These are phyloP conservation scores for Litchi chinensis DNA, from an alignment of 345 rosid species.

Conservation along the genomic window DNA sequence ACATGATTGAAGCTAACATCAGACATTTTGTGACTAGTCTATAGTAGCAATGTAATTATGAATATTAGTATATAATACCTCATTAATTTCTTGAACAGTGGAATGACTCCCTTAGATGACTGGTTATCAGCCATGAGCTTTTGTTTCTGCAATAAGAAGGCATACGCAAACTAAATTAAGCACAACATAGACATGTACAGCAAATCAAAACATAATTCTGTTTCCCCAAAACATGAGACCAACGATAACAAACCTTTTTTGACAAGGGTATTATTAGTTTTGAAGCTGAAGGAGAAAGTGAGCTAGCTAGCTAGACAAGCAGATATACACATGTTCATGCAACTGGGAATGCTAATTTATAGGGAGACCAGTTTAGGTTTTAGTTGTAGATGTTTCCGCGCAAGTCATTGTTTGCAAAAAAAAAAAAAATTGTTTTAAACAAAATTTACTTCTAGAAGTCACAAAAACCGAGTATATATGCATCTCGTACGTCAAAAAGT, in stretches of 20 bases:
- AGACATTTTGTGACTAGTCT: too few relatives aligned
- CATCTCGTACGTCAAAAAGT: neutral
- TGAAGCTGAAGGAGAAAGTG: neutral
- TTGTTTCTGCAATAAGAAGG: neutral
- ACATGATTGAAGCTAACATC: too few relatives aligned
- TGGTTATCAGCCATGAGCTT: neutral
- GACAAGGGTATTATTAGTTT: too few relatives aligned
- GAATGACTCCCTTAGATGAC: neutral
- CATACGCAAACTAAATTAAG: neutral
- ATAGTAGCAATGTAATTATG: too few relatives aligned
- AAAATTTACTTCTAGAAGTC: too few relatives aligned
- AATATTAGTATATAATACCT: neutral
- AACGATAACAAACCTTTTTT: neutral
- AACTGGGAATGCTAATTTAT: neutral
- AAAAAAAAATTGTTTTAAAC: neutral
- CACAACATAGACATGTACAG: neutral
- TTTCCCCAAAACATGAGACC: neutral
- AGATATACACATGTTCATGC: neutral
- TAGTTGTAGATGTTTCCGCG: too few relatives aligned
- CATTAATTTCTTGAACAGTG: conserved; percentile 17
- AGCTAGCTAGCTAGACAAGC: neutral
- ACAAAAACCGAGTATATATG: neutral
- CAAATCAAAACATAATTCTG: too few relatives aligned
- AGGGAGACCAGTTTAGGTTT: neutral
- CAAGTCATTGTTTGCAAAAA: neutral